A percentile compares a stretch with the other conserved stretches of the same genome.
Conservation (phyloP, 1,284 basidiomycete genomes). For the Pseudozyma flocculosa region DNA sequence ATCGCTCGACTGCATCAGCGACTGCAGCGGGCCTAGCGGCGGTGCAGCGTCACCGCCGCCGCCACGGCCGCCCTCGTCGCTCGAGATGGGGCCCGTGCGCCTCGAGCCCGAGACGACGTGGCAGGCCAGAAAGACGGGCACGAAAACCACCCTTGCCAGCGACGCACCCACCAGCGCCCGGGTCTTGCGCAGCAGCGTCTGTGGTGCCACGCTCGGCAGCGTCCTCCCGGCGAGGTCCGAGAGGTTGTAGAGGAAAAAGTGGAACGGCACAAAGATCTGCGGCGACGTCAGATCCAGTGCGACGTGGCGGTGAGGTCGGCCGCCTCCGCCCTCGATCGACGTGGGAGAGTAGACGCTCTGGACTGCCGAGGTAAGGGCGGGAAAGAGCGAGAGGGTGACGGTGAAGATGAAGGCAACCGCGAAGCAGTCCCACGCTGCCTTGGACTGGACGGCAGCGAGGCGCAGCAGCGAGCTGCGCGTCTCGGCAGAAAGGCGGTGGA, state of each 20-base stretch:
- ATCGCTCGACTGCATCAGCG: conserved; percentile 32
- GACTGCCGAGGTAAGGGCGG: conserved; percentile 44
- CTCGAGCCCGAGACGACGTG: conserved; percentile 32
- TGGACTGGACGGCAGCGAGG: conserved; percentile 35
- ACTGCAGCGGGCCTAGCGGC: conserved; percentile 7
- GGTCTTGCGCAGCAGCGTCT: conserved; percentile 13
- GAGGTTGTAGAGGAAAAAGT: conserved; percentile 49
- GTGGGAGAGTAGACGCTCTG: conserved; percentile 25
- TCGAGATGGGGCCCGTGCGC: conserved; percentile 16
- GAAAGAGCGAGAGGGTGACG: conserved; percentile 45
- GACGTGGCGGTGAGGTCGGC: not conserved
- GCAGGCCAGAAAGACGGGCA: conserved; percentile 43
- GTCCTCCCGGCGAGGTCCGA: conserved; percentile 43
- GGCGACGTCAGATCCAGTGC: conserved; percentile 25
- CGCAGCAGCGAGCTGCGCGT: conserved; percentile 28
- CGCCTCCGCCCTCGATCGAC: not conserved
- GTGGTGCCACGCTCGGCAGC: conserved; percentile 30
- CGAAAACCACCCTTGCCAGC: conserved; percentile 28
- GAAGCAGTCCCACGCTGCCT: conserved; percentile 33
- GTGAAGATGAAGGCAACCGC: conserved; percentile 32
- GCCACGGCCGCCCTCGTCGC: too few species aligned
- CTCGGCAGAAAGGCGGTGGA: conserved; percentile 15
- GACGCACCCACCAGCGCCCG: conserved; percentile 18
- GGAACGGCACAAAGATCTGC: conserved; percentile 47
- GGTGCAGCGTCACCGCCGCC: too few species aligned